These are phyloP conservation scores for Heimioporus sp. DNA, from an alignment of 768 basidiomycete species.

Conservation along the genomic window DNA sequence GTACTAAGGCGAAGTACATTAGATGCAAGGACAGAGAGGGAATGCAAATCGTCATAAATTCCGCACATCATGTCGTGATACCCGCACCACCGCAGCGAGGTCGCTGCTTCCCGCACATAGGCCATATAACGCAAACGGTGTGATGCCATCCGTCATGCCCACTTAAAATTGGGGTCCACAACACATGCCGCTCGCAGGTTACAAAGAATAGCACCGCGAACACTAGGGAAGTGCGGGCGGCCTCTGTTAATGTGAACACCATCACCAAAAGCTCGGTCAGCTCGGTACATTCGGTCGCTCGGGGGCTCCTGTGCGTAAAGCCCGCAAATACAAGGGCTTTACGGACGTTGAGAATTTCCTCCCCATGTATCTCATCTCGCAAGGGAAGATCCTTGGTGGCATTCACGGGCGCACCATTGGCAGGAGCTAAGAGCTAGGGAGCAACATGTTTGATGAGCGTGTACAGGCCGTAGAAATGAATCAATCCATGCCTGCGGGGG, in stretches of 20 bases:
- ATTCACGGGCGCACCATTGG: constrained; percentile 80
- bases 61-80: constrained; percentile 30
- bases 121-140: constrained; percentile 31
- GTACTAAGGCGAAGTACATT: constrained; percentile 15
- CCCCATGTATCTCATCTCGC: constrained; percentile 80
- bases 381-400: constrained; percentile 89
- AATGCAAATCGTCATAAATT: constrained; percentile 11
- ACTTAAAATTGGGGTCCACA: constrained; percentile 21
- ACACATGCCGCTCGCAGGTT: constrained; percentile 35
- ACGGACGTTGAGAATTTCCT: constrained; percentile 83
- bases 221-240: constrained; percentile 61
- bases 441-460: constrained; percentile 30
- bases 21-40: constrained; percentile 10
- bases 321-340: constrained; percentile 91
- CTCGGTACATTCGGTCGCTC: constrained; percentile 74
- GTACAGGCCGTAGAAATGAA: constrained; percentile 23
- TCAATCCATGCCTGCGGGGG: constrained; percentile 70
- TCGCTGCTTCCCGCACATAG: constrained; percentile 15
- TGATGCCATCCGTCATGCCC: constrained; percentile 23
- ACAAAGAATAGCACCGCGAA: constrained; percentile 79
- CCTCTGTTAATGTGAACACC: constrained; percentile 50
- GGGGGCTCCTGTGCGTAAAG: constrained; percentile 88
- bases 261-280: constrained; percentile 68
- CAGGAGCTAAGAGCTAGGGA: constrained; percentile 80
- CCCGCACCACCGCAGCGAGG: constrained; percentile 33